phyloP scores from a whole-genome alignment of 2,329 filamentous ascomycete genomes.

The Pseudogymnoascus sp. region DNA sequence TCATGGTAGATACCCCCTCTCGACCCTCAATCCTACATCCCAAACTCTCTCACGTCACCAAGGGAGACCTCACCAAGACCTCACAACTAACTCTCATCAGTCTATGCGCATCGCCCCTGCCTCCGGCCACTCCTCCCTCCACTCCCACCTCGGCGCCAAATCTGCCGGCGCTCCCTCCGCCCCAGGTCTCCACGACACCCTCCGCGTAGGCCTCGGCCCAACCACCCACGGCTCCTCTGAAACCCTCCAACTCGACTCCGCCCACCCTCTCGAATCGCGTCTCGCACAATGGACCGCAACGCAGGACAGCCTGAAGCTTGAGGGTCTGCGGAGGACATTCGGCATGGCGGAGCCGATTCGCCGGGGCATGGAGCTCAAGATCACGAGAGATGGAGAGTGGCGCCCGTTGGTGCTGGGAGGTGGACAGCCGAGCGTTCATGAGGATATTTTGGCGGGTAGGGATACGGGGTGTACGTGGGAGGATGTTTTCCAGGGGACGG shows the following conservation, averaged over 20 bases:
- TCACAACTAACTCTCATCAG: constrained; percentile 38
- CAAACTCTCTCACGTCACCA: constrained; percentile 1
- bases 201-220: constrained; percentile 75
- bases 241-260: constrained; percentile 44
- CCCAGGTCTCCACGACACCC: constrained; percentile 86
- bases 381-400: constrained; percentile 74
- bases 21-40: neutral
- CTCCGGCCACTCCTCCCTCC: constrained; percentile 56
- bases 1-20: constrained; percentile 40
- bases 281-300: constrained; percentile 85
- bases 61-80: neutral
- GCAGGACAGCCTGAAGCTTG: constrained; percentile 82
- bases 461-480: constrained; percentile 83
- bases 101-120: constrained; percentile 84
- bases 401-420: constrained; percentile 62
- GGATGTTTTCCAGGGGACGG: constrained; percentile 80
- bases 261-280: constrained; percentile 87
- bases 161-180: constrained; percentile 76
- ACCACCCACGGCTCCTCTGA: constrained; percentile 39
- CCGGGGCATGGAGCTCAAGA: constrained; percentile 91
- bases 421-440: constrained; percentile 58
- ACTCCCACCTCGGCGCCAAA: constrained; percentile 51
- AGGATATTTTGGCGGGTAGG: constrained; percentile 76
- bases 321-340: constrained; percentile 76
- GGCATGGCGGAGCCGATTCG: constrained; percentile 89